A percentile compares a stretch with the other conserved stretches of the same genome.
Conservation (phyloP, 208 protist genomes). For the Jaenimonas drosophilae region DNA sequence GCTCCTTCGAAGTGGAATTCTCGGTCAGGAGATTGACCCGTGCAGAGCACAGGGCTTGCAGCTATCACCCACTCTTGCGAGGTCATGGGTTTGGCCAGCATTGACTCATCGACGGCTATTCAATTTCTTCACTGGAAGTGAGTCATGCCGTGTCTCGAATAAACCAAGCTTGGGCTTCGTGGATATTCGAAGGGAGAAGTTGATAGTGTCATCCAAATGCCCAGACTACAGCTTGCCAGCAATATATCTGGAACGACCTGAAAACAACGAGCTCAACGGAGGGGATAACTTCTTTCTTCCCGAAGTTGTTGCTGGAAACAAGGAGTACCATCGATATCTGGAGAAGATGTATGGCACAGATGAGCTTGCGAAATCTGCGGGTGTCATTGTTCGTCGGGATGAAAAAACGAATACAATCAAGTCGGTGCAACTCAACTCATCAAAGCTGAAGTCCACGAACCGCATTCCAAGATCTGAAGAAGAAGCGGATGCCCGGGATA, state of each 20-base stretch:
- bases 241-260: conserved; percentile 31
- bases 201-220: conserved; percentile 33
- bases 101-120: conserved; percentile 22
- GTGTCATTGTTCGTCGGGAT: conserved; percentile 31
- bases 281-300: conserved; percentile 5
- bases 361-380: conserved; percentile 10
- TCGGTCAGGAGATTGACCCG: conserved; percentile 20
- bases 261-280: conserved; percentile 31
- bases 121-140: conserved; percentile 30
- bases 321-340: conserved; percentile 21
- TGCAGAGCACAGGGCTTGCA: conserved; percentile 23
- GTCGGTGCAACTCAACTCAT: conserved; percentile 27
- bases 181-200: conserved; percentile 12
- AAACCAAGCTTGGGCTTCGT: conserved; percentile 21
- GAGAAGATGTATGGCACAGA: conserved; percentile 20
- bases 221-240: conserved; percentile 10
- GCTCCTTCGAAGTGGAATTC: conserved; percentile 16
- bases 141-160: conserved; percentile 10
- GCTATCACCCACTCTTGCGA: conserved; percentile 11
- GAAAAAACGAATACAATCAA: conserved; percentile 8
- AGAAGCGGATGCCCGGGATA: conserved; percentile 12
- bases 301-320: conserved; percentile 7
- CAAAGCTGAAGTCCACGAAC: neutral
- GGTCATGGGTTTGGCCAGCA: conserved; percentile 30
- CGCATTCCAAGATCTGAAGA: conserved; percentile 6